Evolutionary conservation across 1,284 basidiomycete species (phyloP).

Genomic region (Moniliophthora roreri): DNA sequence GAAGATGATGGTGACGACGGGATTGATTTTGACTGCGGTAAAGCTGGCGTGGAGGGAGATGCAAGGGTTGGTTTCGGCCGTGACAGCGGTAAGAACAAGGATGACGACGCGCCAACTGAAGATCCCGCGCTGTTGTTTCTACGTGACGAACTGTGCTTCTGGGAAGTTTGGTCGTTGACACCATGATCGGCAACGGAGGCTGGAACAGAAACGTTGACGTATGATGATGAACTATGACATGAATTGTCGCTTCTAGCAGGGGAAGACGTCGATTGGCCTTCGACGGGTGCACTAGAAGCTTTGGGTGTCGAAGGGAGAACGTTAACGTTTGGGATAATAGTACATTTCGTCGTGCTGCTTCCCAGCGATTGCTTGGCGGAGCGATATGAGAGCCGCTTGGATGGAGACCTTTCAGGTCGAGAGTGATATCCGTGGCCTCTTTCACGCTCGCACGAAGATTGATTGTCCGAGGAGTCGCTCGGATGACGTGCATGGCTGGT

Average conservation of each 20-base stretch:
- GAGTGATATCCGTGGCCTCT: conserved; percentile 9
- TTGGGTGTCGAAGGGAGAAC: neutral
- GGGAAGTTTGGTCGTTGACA: neutral
- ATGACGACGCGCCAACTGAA: neutral
- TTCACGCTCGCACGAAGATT: neutral
- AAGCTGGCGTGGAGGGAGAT: neutral
- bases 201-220: neutral
- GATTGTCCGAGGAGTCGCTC: neutral
- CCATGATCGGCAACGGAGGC: neutral
- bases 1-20: neutral
- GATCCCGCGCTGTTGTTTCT: neutral
- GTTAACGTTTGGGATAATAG: neutral
- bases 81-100: neutral
- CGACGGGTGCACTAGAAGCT: neutral
- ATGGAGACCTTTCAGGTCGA: conserved; percentile 4
- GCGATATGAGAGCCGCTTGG: neutral
- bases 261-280: neutral
- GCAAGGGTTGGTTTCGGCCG: neutral
- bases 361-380: neutral
- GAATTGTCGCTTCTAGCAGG: neutral
- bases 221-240: neutral
- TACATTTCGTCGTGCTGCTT: neutral
- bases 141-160: no score
- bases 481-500: neutral
- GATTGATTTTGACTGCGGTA: no score